Evolutionary conservation across 192 early-diverging fungal species (phyloP).

Genomic region (Rhizophagus sp.): DNA sequence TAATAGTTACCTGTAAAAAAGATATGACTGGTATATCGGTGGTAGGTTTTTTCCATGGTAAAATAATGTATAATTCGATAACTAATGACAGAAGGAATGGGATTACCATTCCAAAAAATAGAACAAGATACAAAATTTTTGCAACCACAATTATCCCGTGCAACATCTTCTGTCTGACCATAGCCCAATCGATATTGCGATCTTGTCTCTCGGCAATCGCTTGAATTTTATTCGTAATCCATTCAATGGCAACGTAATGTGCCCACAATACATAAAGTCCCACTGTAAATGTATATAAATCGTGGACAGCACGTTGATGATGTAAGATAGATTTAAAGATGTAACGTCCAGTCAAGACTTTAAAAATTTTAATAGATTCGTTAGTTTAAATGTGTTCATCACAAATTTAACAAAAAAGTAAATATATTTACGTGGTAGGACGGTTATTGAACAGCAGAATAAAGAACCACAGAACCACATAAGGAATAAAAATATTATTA

Average conservation of each 20-base stretch:
- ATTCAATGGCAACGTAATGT: constrained; percentile 37
- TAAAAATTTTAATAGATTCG: background rate
- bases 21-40: constrained; percentile 29
- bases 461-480: constrained; percentile 56
- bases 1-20: constrained; percentile 41
- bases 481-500: constrained; percentile 55
- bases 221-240: constrained; percentile 30
- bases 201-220: constrained; percentile 18
- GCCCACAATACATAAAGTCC: constrained; percentile 61
- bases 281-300: constrained; percentile 72
- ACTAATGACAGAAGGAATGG: constrained; percentile 69
- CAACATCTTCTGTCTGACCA: constrained; percentile 21
- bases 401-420: background rate
- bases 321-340: constrained; percentile 48
- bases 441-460: constrained; percentile 49
- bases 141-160: constrained; percentile 26
- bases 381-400: background rate
- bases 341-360: constrained; percentile 62
- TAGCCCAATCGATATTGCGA: constrained; percentile 20
- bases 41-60: constrained; percentile 51
- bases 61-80: constrained; percentile 73
- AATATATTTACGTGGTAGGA: constrained; percentile 45
- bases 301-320: constrained; percentile 64
- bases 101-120: constrained; percentile 63
- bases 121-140: constrained; percentile 54